Conservation (phyloP, 179 eudicot species). For the Corrigiola litoralis region DNA sequence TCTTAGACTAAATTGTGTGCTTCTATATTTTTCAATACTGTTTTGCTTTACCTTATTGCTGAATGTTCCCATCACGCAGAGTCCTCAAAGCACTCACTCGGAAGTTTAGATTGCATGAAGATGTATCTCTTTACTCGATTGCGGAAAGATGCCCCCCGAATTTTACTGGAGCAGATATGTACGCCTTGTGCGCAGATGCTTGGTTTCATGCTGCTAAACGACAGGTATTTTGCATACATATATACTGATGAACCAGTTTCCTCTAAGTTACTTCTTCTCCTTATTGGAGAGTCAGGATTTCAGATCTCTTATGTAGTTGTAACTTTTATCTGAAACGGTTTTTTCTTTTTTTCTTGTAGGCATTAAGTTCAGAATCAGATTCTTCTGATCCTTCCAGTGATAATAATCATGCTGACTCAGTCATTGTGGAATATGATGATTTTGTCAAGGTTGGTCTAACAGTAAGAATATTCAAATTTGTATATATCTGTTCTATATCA, state of each 20-base stretch:
- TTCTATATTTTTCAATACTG: background rate
- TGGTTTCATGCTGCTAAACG: conserved; percentile 98
- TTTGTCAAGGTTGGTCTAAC: conserved; percentile 58
- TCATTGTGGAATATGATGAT: conserved; percentile 76
- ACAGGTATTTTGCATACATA: conserved; percentile 39
- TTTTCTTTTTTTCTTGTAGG: conserved; percentile 36
- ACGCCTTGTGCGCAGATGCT: conserved; percentile 98
- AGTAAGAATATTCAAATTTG: background rate
- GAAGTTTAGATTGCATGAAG: conserved; percentile 80
- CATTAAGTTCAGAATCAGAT: conserved; percentile 38
- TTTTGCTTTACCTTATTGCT: conserved; percentile 2
- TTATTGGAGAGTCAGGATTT: background rate
- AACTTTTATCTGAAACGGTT: background rate
- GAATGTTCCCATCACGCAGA: conserved; percentile 33
- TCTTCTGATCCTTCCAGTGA: conserved; percentile 35
- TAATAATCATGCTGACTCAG: conserved; percentile 40
- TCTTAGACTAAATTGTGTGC: background rate
- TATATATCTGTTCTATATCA: background rate
- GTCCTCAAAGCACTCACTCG: conserved; percentile 86
- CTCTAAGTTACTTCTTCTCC: background rate
- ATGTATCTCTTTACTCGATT: conserved; percentile 68
- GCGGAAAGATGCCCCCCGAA: conserved; percentile 90
- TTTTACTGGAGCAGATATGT: conserved; percentile 98
- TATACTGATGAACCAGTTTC: background rate
- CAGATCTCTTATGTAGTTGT: background rate